A percentile compares a stretch with the other conserved stretches of the same genome.
phyloP scores from a whole-genome alignment of 768 basidiomycete species.

The Galerina sulciceps region DNA sequence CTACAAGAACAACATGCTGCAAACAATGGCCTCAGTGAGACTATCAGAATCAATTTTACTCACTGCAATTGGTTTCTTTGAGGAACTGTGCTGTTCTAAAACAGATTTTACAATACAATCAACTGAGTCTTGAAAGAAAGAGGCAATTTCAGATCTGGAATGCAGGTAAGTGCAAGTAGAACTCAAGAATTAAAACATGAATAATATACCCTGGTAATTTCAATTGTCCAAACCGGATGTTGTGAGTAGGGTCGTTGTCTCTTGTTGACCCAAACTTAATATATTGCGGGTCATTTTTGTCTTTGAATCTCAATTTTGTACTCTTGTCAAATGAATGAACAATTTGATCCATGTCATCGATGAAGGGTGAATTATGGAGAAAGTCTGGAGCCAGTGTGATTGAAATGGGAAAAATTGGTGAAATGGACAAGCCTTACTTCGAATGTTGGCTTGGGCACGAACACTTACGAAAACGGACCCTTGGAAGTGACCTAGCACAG shows the following conservation, averaged over 20 bases:
- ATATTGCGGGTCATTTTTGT: constrained; percentile 41
- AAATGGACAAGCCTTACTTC: background rate
- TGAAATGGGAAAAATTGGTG: no score
- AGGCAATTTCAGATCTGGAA: constrained; percentile 36
- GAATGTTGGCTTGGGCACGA: constrained; percentile 10
- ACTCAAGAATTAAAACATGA: no score
- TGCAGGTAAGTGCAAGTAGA: no score
- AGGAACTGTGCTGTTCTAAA: constrained; percentile 22
- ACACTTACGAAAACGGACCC: constrained; percentile 41
- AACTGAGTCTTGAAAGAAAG: constrained; percentile 42
- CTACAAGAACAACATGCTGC: constrained; percentile 55
- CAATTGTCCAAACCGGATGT: constrained; percentile 51
- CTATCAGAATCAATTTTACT: constrained; percentile 8
- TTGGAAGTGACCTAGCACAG: constrained; percentile 43
- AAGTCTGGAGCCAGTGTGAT: constrained; percentile 29
- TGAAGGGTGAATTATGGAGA: constrained; percentile 42
- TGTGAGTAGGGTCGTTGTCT: constrained; percentile 42
- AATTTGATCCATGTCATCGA: constrained; percentile 48
- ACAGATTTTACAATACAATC: constrained; percentile 38
- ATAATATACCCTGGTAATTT: constrained; percentile 43
- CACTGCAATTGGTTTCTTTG: constrained; percentile 35
- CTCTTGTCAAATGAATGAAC: constrained; percentile 46
- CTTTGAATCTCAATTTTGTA: constrained; percentile 48
- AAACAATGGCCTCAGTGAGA: no score
- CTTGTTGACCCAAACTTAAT: constrained; percentile 49